Conservation (phyloP, 331 rosid genomes). For the Malus hybrid region DNA sequence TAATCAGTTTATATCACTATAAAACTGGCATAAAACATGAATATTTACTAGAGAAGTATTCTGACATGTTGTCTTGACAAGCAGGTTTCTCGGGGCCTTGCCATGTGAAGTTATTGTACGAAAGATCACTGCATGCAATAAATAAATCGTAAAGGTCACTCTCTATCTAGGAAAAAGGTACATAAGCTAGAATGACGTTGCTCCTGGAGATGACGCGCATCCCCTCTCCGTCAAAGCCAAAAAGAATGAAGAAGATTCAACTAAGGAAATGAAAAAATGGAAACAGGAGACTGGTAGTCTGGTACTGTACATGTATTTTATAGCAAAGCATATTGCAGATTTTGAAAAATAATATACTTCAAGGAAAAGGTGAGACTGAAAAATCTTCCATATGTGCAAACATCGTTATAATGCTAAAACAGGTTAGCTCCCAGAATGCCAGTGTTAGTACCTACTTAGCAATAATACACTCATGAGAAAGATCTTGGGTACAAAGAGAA, state of each 20-base stretch:
- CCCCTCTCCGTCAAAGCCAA: too few relatives aligned
- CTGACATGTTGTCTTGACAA: constrained; percentile 59
- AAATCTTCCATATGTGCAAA: neutral
- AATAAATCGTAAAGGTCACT: neutral
- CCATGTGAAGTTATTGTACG: constrained; percentile 77
- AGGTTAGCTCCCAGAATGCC: neutral
- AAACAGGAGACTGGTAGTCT: too few relatives aligned
- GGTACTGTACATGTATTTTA: too few relatives aligned
- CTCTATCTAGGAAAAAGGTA: neutral
- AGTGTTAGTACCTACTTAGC: too few relatives aligned
- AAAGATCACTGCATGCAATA: constrained; percentile 65
- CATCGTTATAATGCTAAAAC: neutral
- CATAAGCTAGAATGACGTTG: neutral
- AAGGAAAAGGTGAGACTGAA: neutral
- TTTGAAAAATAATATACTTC: too few relatives aligned
- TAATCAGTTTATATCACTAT: constrained; percentile 13
- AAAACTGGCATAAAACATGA: neutral
- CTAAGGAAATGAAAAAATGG: too few relatives aligned
- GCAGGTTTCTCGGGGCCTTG: constrained; percentile 50
- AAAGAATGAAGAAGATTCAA: too few relatives aligned
- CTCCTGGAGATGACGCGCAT: neutral
- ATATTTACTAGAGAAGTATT: constrained; percentile 4
- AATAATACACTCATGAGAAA: neutral
- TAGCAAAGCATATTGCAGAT: too few relatives aligned
- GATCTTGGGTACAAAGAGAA: neutral